These are phyloP conservation scores for Artemisia tridentata DNA, from an alignment of 129 eudicot species.

Conservation along the genomic window DNA sequence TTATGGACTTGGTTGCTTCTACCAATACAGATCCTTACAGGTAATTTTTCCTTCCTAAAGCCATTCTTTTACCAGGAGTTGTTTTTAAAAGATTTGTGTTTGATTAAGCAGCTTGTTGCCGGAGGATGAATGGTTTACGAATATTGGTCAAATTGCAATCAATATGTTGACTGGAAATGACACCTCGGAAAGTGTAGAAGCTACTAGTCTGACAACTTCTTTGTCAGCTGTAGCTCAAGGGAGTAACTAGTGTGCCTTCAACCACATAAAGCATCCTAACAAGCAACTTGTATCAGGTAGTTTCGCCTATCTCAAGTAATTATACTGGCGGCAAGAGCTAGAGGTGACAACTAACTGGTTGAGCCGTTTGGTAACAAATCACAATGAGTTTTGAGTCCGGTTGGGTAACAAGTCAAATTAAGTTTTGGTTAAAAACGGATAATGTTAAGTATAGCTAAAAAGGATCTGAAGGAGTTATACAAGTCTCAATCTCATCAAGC, in stretches of 20 bases:
- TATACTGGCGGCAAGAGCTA: background rate
- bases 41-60: slow-evolving; percentile 21
- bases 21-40: slow-evolving; percentile 59
- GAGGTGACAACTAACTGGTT: too few relatives aligned
- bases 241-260: slow-evolving; percentile 30
- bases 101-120: slow-evolving; percentile 60
- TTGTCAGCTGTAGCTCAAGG: slow-evolving; percentile 40
- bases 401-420: background rate
- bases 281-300: background rate
- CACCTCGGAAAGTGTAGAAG: slow-evolving; percentile 34
- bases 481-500: slow-evolving; percentile 75
- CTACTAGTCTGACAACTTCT: slow-evolving; percentile 55
- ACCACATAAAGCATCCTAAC: slow-evolving; percentile 5
- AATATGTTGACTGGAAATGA: slow-evolving; percentile 63
- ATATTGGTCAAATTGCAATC: slow-evolving; percentile 64
- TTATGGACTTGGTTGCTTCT: slow-evolving; percentile 60
- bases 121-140: slow-evolving; percentile 88
- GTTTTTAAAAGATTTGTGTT: slow-evolving; percentile 1
- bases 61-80: background rate
- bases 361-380: background rate
- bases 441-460: slow-evolving; percentile 34
- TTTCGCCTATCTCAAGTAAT: background rate
- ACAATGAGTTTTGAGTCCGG: background rate
- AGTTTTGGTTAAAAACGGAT: too few relatives aligned
- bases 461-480: slow-evolving; percentile 76